phyloP scores from a whole-genome alignment of 306 rosid genomes.

The Trifolium fragiferum region DNA sequence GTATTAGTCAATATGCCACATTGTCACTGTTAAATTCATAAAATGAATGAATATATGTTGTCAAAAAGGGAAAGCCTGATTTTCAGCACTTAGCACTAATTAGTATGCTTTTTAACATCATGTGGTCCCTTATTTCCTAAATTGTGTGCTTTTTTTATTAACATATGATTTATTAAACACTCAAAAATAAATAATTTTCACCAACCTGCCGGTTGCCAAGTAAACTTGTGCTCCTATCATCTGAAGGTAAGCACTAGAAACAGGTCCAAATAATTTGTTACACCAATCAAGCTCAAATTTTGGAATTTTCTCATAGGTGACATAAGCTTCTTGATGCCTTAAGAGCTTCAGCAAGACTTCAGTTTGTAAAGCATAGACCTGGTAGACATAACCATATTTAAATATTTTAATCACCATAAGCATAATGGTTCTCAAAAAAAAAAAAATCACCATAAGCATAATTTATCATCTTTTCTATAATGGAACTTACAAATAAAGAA shows the following conservation, averaged over 20 bases:
- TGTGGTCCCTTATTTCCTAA: slow-evolving; percentile 12
- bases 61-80: neutral
- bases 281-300: slow-evolving; percentile 58
- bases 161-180: slow-evolving; percentile 7
- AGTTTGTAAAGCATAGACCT: slow-evolving; percentile 83
- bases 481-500: too few species aligned
- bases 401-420: slow-evolving; percentile 8
- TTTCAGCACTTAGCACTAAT: slow-evolving; percentile 3
- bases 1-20: slow-evolving; percentile 17
- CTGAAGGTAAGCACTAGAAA: slow-evolving; percentile 56
- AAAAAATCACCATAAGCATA: neutral
- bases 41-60: neutral
- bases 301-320: slow-evolving; percentile 63
- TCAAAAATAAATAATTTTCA: slow-evolving; percentile 26
- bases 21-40: neutral
- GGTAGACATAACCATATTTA: slow-evolving; percentile 12
- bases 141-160: neutral
- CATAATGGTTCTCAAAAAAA: too few species aligned
- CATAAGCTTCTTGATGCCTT: slow-evolving; percentile 79
- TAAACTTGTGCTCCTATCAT: slow-evolving; percentile 71
- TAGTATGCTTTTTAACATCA: neutral
- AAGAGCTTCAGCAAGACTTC: slow-evolving; percentile 80
- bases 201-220: slow-evolving; percentile 89
- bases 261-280: slow-evolving; percentile 62
- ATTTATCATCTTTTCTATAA: too few species aligned